A percentile compares a stretch with the other conserved stretches of the same genome.
These are phyloP conservation scores for Kurtzmaniella quercitrusa DNA, from an alignment of 1,139 yeast genomes.

Conservation along the genomic window DNA sequence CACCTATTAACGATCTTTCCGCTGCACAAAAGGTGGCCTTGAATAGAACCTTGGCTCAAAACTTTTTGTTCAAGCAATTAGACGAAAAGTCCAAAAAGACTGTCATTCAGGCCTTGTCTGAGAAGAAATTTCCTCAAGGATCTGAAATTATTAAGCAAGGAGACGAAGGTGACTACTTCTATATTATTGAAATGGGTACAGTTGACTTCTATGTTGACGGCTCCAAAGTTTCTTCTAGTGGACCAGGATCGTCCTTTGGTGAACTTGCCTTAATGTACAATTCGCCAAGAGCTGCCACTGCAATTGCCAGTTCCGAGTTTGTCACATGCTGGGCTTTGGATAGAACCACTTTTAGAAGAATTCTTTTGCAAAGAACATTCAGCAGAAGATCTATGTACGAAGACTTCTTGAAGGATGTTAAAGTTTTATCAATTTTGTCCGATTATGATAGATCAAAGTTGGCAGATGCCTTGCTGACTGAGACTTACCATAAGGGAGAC, in stretches of 20 bases:
- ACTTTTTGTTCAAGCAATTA: slow-evolving; percentile 78
- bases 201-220: slow-evolving; percentile 82
- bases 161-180: slow-evolving; percentile 93
- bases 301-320: slow-evolving; percentile 65
- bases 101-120: slow-evolving; percentile 78
- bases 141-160: slow-evolving; percentile 84
- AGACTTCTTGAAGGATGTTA: slow-evolving; percentile 81
- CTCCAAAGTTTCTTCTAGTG: slow-evolving; percentile 65
- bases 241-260: slow-evolving; percentile 90
- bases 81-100: slow-evolving; percentile 70
- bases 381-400: slow-evolving; percentile 90
- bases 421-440: slow-evolving; percentile 68
- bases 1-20: slow-evolving; percentile 64
- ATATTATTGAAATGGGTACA: slow-evolving; percentile 79
- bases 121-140: slow-evolving; percentile 57
- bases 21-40: slow-evolving; percentile 65
- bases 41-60: slow-evolving; percentile 67
- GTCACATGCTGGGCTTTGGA: slow-evolving; percentile 85
- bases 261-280: slow-evolving; percentile 97
- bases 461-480: slow-evolving; percentile 90
- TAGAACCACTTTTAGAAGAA: slow-evolving; percentile 88
- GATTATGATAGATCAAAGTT: slow-evolving; percentile 83
- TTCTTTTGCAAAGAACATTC: slow-evolving; percentile 83
- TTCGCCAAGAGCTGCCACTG: slow-evolving; percentile 97
- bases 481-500: slow-evolving; percentile 67